phyloP scores from a whole-genome alignment of 2,329 filamentous ascomycete genomes.

The Cladophialophora psammophila region DNA sequence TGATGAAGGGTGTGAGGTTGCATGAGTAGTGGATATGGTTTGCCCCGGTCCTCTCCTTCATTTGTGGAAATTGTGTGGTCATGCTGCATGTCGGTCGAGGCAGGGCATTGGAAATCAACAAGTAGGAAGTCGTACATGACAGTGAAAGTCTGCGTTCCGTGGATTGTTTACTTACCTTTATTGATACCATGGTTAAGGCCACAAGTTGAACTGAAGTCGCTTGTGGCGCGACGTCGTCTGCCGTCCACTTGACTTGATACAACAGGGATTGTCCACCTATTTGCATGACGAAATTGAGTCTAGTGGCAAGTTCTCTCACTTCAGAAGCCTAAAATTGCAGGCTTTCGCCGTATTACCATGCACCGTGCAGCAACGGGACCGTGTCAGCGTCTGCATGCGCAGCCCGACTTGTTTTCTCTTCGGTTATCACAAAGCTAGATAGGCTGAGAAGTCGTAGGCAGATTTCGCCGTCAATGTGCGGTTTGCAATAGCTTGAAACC shows the following conservation, averaged over 20 bases:
- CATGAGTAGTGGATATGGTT: conserved; percentile 10
- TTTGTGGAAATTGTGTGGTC: not conserved
- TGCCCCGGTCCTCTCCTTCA: not conserved
- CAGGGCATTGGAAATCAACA: not conserved
- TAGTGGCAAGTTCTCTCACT: not conserved
- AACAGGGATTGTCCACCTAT: not conserved
- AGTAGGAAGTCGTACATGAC: not conserved
- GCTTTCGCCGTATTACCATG: not conserved
- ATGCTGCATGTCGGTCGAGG: not conserved
- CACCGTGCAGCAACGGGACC: not conserved
- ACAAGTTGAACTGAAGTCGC: not conserved
- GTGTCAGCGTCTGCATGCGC: not conserved
- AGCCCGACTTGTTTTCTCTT: not conserved
- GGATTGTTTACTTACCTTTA: not conserved
- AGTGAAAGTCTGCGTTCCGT: not conserved
- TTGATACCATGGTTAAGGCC: not conserved
- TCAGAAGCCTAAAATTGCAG: not conserved
- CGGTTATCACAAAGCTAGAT: conserved; percentile 6
- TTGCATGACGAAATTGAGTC: not conserved
- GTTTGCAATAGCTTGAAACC: conserved; percentile 17
- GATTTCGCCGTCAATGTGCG: conserved; percentile 16
- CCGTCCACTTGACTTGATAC: not conserved
- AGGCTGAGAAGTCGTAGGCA: conserved; percentile 16
- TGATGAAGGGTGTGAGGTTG: conserved; percentile 1
- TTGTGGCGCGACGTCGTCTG: not conserved